Base-by-base conservation (phyloP, 306 rosid genomes). In the Hippophae rhamnoides region DNA sequence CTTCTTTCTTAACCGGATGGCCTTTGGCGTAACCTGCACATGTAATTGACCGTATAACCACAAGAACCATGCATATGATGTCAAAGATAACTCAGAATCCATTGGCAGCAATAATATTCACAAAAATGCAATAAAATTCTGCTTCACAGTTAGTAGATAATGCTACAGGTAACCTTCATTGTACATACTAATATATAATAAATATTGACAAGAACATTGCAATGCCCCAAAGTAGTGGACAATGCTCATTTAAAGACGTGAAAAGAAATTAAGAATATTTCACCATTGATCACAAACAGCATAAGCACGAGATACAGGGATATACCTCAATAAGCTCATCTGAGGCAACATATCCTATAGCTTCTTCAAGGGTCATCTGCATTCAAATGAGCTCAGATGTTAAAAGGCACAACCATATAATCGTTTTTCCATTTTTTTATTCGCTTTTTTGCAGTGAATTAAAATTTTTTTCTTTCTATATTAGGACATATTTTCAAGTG, bases 331-430 rank as follows among this genome's bases (percentile, higher is more conserved):
- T 92, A 58, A 92, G 95, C 72, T 88, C 99, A 63, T 92, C 99
- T 0, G 99, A 84, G 51, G 95, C 99, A 38, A 92, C 99, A 62
- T 92, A 92, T 2, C 96, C 96, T 51, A 92, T 92, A 54, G 95
- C 99, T 80, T 92, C 99, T 82, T 92, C 99, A 48, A 92, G 96
- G 13, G 85, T 83, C 77, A 92, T 78, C 99, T 92, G 88, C 90
- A 76, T 27, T 58, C 64, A 74, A 23, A 80, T 57, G 61, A 50
- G 59, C 69, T 48, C 64, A 71, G 54, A 70, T 57, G 47, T 71
- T 42, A 72, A 73, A 13, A 59, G 60, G 31, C 49, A 57, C 43
- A 11, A n/a, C 42, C 43, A 64, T 1, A 10, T 1, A 7, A 42
- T 57, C 49, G 23, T 2, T 42, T 56, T 31, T 13, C 6, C 13